Percentiles rank a stretch among this genome's conserved stretches.
phyloP scores from a whole-genome alignment of 1,139 yeast genomes.

The Suhomyces bolitotheri region DNA sequence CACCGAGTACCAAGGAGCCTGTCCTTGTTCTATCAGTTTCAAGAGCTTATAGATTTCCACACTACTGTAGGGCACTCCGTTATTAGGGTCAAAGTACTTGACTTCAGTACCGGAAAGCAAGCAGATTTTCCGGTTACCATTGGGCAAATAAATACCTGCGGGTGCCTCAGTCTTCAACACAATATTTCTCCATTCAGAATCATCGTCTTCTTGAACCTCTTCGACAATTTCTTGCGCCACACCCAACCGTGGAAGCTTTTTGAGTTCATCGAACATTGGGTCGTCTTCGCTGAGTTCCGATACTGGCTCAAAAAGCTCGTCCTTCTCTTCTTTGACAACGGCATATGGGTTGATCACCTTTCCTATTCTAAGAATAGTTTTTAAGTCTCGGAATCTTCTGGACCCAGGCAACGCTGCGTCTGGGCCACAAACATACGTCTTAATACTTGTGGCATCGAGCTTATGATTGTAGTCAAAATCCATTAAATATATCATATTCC shows the following conservation, averaged over 20 bases:
- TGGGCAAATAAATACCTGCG: conserved; percentile 71
- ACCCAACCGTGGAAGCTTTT: conserved; percentile 65
- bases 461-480: conserved; percentile 41
- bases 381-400: conserved; percentile 54
- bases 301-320: conserved; percentile 36
- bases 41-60: conserved; percentile 76
- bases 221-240: conserved; percentile 54
- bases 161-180: conserved; percentile 67
- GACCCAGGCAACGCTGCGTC: conserved; percentile 55
- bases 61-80: conserved; percentile 82
- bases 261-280: conserved; percentile 50
- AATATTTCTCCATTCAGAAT: conserved; percentile 46
- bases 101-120: conserved; percentile 79
- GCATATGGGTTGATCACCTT: conserved; percentile 45
- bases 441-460: conserved; percentile 28
- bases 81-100: conserved; percentile 81
- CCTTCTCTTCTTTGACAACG: conserved; percentile 36
- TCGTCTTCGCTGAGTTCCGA: conserved; percentile 39
- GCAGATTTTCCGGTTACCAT: conserved; percentile 69
- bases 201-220: conserved; percentile 38
- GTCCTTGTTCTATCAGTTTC: conserved; percentile 66
- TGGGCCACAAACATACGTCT: conserved; percentile 57
- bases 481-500: conserved; percentile 49
- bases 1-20: conserved; percentile 65
- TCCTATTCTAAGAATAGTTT: conserved; percentile 54